These are phyloP conservation scores for Ploettnerulaceae sp. DNA, from an alignment of 2,329 filamentous ascomycete genomes.

Conservation along the genomic window DNA sequence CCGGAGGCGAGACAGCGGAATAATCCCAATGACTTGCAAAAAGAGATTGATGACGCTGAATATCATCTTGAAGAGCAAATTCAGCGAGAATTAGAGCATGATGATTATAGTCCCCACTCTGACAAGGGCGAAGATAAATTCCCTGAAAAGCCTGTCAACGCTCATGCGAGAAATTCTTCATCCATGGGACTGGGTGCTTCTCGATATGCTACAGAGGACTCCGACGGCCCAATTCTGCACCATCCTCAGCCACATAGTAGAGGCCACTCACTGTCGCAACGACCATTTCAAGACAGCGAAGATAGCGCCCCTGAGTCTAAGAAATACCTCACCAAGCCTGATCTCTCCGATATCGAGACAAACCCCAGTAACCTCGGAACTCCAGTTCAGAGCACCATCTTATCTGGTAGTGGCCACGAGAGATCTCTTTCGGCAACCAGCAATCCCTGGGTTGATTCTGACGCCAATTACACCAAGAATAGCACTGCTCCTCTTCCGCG, in stretches of 20 bases:
- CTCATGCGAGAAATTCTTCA: constrained; percentile 24
- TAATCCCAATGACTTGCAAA: constrained; percentile 72
- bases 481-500: constrained; percentile 36
- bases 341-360: constrained; percentile 64
- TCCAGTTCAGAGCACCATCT: constrained; percentile 49
- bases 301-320: constrained; percentile 34
- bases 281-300: constrained; percentile 55
- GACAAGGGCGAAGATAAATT: constrained; percentile 30
- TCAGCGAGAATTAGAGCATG: constrained; percentile 72
- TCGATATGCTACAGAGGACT: constrained; percentile 47
- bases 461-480: constrained; percentile 38
- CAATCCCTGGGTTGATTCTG: constrained; percentile 59
- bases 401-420: constrained; percentile 46
- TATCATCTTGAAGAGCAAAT: constrained; percentile 80
- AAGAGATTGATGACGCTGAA: constrained; percentile 79
- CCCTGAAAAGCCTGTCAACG: constrained; percentile 14
- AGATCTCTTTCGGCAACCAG: constrained; percentile 51
- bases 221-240: constrained; percentile 56
- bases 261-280: constrained; percentile 66
- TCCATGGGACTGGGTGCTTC: constrained; percentile 28
- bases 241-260: constrained; percentile 71
- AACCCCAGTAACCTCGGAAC: constrained; percentile 70
- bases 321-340: constrained; percentile 34
- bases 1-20: constrained; percentile 60
- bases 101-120: constrained; percentile 65